phyloP scores from a whole-genome alignment of 768 basidiomycete species.

The Melanogaster broomeanus region DNA sequence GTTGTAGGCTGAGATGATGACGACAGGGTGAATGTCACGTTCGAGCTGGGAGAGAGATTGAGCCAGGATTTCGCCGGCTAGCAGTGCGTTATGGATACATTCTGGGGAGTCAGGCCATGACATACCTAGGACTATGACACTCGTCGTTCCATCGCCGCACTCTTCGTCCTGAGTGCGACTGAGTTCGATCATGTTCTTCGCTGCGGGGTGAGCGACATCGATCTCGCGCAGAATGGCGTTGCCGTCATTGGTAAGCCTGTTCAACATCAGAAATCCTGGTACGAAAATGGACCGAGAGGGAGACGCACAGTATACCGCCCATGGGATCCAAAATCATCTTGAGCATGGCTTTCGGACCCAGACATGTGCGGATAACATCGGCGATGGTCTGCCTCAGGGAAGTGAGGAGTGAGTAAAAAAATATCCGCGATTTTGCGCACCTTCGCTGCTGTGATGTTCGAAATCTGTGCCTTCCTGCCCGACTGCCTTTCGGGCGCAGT shows the following conservation, averaged over 20 bases:
- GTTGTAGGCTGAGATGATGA: slow-evolving; percentile 98
- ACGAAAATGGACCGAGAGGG: neutral
- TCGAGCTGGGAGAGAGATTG: slow-evolving; percentile 92
- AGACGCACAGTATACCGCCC: slow-evolving; percentile 91
- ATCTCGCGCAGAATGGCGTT: slow-evolving; percentile 98
- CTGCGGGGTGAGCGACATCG: slow-evolving; percentile 97
- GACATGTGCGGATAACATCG: slow-evolving; percentile 96
- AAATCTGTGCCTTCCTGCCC: slow-evolving; percentile 93
- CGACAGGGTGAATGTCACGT: slow-evolving; percentile 97
- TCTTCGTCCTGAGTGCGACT: slow-evolving; percentile 98
- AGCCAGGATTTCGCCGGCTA: slow-evolving; percentile 96
- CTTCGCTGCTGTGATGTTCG: slow-evolving; percentile 97
- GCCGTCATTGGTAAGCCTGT: slow-evolving; percentile 95
- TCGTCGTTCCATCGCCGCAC: slow-evolving; percentile 97
- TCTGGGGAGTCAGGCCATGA: neutral
- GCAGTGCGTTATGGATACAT: neutral
- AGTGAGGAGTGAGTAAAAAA: neutral
- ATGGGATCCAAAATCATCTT: slow-evolving; percentile 99
- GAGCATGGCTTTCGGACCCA: slow-evolving; percentile 97
- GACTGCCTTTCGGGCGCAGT: slow-evolving; percentile 92
- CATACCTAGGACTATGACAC: slow-evolving; percentile 94
- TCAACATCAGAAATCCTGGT: neutral
- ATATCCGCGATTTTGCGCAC: slow-evolving; percentile 39
- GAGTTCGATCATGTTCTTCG: slow-evolving; percentile 99
- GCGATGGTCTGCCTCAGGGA: slow-evolving; percentile 74